These are phyloP conservation scores for Cyberlindnera mississippiensis DNA, from an alignment of 805 yeast genomes.

Conservation along the genomic window DNA sequence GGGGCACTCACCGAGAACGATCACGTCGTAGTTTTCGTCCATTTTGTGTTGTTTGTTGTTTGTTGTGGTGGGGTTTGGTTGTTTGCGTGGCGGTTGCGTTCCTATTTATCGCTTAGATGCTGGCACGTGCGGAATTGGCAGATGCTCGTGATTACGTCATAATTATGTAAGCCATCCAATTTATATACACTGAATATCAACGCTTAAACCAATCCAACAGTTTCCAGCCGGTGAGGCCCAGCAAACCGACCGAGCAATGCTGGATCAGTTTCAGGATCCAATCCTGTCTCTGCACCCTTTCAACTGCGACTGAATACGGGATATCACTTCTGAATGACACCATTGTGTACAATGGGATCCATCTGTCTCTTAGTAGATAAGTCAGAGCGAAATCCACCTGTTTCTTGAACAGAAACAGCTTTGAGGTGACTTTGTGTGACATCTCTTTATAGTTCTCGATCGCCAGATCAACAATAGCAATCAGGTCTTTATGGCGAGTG, in stretches of 20 bases:
- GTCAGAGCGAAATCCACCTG: constrained; percentile 64
- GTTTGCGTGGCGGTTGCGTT: not conserved
- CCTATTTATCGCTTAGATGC: not conserved
- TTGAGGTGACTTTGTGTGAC: constrained; percentile 73
- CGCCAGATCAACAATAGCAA: constrained; percentile 75
- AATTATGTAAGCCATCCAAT: too few species aligned
- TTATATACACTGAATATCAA: too few species aligned
- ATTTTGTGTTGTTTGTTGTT: constrained; percentile 34
- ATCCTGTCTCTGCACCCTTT: constrained; percentile 50
- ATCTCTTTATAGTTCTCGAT: constrained; percentile 80
- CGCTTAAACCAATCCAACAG: constrained; percentile 5
- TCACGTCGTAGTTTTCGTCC: constrained; percentile 97
- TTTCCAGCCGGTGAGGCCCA: constrained; percentile 6
- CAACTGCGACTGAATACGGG: constrained; percentile 65
- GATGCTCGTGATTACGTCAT: too few species aligned
- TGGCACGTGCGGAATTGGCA: constrained; percentile 1
- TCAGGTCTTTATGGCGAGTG: constrained; percentile 57
- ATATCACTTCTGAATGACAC: constrained; percentile 85
- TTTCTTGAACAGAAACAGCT: constrained; percentile 59
- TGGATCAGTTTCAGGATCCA: constrained; percentile 36
- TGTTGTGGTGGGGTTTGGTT: not conserved
- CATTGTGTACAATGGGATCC: constrained; percentile 92
- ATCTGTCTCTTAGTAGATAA: constrained; percentile 49
- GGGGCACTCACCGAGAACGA: constrained; percentile 71
- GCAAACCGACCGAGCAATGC: not conserved